Evolutionary conservation across 306 rosid genomes (phyloP).

Genomic region (Castanea sativa): DNA sequence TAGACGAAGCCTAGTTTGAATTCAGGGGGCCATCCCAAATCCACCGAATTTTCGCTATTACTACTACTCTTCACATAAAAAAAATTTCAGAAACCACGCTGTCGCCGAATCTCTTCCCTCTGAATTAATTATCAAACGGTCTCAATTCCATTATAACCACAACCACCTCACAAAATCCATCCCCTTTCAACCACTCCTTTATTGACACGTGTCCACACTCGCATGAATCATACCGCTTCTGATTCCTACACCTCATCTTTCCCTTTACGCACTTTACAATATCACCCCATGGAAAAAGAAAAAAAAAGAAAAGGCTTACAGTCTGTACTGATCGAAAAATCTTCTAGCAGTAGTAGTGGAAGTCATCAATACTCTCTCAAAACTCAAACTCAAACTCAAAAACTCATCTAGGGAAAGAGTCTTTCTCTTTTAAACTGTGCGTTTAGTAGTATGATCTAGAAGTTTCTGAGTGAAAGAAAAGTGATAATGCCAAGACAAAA

Average conservation of each 20-base stretch:
- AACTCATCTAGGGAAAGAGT: no score
- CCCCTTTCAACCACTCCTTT: background rate
- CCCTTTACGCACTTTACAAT: slow-evolving; percentile 17
- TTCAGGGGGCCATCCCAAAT: slow-evolving; percentile 13
- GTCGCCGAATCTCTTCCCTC: background rate
- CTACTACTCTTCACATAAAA: background rate
- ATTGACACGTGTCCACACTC: slow-evolving; percentile 11
- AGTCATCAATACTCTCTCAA: slow-evolving; percentile 16
- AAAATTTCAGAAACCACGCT: background rate
- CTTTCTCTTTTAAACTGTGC: no score
- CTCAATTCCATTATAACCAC: background rate
- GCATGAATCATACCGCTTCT: background rate
- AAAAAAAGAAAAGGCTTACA: background rate
- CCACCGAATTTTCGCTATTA: background rate
- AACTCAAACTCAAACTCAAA: no score
- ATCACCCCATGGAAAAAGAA: background rate
- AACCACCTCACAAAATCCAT: background rate
- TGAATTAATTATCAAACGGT: background rate
- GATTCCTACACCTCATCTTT: slow-evolving; percentile 13
- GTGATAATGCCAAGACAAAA: slow-evolving; percentile 69
- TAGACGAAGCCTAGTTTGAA: background rate
- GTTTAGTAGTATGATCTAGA: background rate
- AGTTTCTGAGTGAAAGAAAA: background rate
- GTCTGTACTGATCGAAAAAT: slow-evolving; percentile 35
- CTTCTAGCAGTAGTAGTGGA: slow-evolving; percentile 18